Evolutionary conservation across 768 basidiomycete species (phyloP), one percentile per base, ranked within the genome.

Genomic region (Paxillus ammoniavirescens): DNA sequence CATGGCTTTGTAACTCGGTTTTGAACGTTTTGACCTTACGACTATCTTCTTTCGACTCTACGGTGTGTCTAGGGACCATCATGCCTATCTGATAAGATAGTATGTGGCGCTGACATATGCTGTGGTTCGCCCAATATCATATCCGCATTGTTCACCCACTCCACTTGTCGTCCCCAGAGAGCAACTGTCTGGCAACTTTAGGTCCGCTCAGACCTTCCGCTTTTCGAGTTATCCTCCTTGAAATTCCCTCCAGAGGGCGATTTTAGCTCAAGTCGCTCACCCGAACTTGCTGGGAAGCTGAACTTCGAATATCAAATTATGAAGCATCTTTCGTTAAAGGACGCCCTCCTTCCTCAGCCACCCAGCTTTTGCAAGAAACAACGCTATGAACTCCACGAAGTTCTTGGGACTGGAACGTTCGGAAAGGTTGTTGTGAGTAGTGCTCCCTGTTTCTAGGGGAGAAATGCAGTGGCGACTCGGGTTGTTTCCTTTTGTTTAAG

Each of bases 331-430:
- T 60, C 73, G 9, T 47, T 73, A 44, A 78, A 82, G 54, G 83
- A 87, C 53, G 77, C 80, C 9, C 68, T 96, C 18, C 77, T 94
- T 4, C 84, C 86, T 0, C 93, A 96, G 63, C 94, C 94, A 0
- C 78, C 89, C 0, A 92, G 89, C 52, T 95, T 91, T 67, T 72
- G 67, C 58, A 94, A 94, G 80, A 97, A 96, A 78, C 91, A 88
- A 69, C 65, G 76, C 21, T 92, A 93, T 61, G 86, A 86, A 55
- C 72, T 89, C 1, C 83, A 88, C 54, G 79, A 86, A 28, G 76
- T 84, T 4, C 75, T 95, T 4, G 94, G 94, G 5, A 78, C 79
- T 13, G 94, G 94, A 3, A 86, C 92, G 0, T 97, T 96, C 71
- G 94, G 94, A 23, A 91, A 92, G 67, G 96, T 98, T 45, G 78